Evolutionary conservation across 2,329 filamentous ascomycete genomes (phyloP).

Genomic region (Cyphellophora attinorum): DNA sequence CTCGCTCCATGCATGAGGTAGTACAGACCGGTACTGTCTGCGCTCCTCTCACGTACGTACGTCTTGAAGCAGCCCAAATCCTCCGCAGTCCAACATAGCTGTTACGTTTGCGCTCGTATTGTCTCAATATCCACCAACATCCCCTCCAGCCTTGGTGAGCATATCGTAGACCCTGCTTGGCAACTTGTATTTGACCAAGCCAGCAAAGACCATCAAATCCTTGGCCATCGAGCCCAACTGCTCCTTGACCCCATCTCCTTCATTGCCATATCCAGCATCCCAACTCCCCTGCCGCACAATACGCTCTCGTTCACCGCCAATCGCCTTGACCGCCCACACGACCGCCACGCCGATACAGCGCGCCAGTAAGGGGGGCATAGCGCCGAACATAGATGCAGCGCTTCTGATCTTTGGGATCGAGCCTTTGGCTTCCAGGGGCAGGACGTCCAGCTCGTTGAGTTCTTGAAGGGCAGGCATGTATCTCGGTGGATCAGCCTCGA

Average conservation of each 20-base stretch:
- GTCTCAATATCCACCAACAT: constrained; percentile 38
- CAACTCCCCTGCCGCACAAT: constrained; percentile 58
- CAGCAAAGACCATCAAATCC: constrained; percentile 89
- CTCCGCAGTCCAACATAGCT: too few species aligned
- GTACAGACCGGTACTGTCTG: too few species aligned
- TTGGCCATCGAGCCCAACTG: constrained; percentile 53
- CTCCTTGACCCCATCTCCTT: constrained; percentile 15
- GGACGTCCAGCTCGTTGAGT: constrained; percentile 15
- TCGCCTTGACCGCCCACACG: constrained; percentile 87
- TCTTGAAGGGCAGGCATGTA: constrained; percentile 43
- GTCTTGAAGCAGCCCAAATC: too few species aligned
- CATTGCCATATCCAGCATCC: constrained; percentile 55
- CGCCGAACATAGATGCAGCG: constrained; percentile 70
- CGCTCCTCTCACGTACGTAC: too few species aligned
- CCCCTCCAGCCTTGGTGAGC: constrained; percentile 69
- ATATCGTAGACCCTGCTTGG: constrained; percentile 81
- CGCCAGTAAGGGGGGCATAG: constrained; percentile 68
- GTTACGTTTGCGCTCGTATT: too few species aligned
- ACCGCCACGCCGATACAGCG: constrained; percentile 84
- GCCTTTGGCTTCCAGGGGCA: constrained; percentile 17
- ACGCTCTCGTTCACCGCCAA: constrained; percentile 65
- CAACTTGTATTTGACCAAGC: constrained; percentile 82
- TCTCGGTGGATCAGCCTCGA: constrained; percentile 48
- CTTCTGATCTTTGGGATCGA: constrained; percentile 70
- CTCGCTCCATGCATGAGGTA: too few species aligned